phyloP scores from a whole-genome alignment of 768 basidiomycete genomes.

The Candolleomyces efflorescens region DNA sequence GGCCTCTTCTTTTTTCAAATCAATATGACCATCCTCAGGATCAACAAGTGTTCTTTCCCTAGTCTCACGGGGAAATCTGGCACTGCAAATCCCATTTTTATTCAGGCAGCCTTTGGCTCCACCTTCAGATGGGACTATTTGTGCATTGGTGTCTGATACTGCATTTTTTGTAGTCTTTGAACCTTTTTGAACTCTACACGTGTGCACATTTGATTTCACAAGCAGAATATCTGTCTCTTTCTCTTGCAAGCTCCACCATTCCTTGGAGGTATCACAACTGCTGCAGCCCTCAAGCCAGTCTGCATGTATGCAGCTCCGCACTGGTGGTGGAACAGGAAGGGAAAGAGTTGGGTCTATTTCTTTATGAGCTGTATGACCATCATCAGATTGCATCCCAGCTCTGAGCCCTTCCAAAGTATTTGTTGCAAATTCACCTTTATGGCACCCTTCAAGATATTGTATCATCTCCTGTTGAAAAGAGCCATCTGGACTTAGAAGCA shows the following conservation, averaged over 20 bases:
- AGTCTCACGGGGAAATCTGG: constrained; percentile 30
- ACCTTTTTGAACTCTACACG: constrained; percentile 12
- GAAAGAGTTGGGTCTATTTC: constrained; percentile 19
- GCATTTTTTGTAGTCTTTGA: background rate
- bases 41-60: constrained; percentile 20
- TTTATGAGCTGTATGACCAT: no score
- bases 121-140: background rate
- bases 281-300: constrained; percentile 2
- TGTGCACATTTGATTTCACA: constrained; percentile 24
- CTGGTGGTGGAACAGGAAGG: constrained; percentile 19
- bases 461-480: constrained; percentile 24
- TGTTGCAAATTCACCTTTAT: constrained; percentile 26
- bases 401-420: constrained; percentile 16
- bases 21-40: constrained; percentile 20
- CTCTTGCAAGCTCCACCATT: constrained; percentile 15
- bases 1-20: constrained; percentile 29
- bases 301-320: background rate
- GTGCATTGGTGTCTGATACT: background rate
- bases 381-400: background rate
- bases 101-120: constrained; percentile 20
- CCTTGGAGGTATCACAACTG: constrained; percentile 9
- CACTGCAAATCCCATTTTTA: constrained; percentile 27
- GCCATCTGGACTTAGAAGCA: constrained; percentile 16
- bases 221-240: constrained; percentile 25
- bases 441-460: constrained; percentile 25